Base-by-base conservation (phyloP, 169 alveolate genomes). In the Toxoplasma gondii region DNA sequence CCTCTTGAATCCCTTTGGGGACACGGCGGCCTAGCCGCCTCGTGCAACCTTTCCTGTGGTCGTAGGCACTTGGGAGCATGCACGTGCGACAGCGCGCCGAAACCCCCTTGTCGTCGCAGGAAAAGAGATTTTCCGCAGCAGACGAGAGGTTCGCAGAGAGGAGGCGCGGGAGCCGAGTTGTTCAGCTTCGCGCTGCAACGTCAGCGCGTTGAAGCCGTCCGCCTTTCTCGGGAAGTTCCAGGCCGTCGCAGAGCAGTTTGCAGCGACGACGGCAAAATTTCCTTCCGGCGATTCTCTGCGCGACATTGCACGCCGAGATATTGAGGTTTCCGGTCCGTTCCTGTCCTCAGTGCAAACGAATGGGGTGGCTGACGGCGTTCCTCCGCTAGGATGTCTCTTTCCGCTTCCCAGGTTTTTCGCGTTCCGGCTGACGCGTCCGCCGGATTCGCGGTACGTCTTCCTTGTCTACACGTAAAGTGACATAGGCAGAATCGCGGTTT, bases 141-240 rank as follows among this genome's bases (percentile, higher is more conserved):
- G 84, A 36, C 81, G 44, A 36, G 84, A 74, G 84, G 84, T 34
- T 31, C 31, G 39, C 45, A 36, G 44, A 34, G 49, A 36, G 84
- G 49, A 74, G 84, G 49, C 39, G 84, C 84, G 44, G 84, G 84
- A 34, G 84, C 84, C 9, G 84, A 24, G 10, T 31, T 36, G 49
- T 74, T 12, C 84, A 74, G 84, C 84, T 74, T 74, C 84, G 49
- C 43, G 84, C 84, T 36, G 84, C 43, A 31, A 74, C 84, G 16
- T 12, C 84, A n/a, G 49, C 43, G 74, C 74, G 74, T 27, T 27
- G n/a, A 64, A 16, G 29, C 22, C 74, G 74, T 64, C 74, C 5
- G 7, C 74, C 74, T 64, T 64, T 64, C 34, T 64, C 24, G n/a
- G 74, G 34, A 27, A 22, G 34, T 64, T 64, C n/a, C 74, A 19